A percentile compares a stretch with the other conserved stretches of the same genome.
These are phyloP conservation scores for Paecilomyces formosus DNA, from an alignment of 2,329 filamentous ascomycete genomes.

Conservation along the genomic window DNA sequence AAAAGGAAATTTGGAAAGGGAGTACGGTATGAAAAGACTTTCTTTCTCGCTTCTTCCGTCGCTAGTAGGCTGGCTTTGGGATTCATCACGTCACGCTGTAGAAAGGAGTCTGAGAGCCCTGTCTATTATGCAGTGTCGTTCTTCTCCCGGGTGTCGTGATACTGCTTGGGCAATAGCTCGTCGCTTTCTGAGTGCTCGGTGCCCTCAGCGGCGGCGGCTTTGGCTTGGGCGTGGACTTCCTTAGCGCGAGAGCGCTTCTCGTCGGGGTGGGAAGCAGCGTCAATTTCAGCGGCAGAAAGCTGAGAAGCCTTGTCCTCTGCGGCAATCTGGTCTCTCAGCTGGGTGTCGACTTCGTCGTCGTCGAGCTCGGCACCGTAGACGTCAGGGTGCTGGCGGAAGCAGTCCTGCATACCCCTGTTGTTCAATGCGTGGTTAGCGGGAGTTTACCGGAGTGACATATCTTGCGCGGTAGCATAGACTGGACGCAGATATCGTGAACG, in stretches of 20 bases:
- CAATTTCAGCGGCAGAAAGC: slow-evolving; percentile 14
- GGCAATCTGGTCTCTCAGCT: slow-evolving; percentile 21
- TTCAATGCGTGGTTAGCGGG: slow-evolving; percentile 21
- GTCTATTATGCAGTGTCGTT: slow-evolving; percentile 8
- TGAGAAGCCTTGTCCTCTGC: slow-evolving; percentile 5
- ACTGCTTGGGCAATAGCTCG: slow-evolving; percentile 42
- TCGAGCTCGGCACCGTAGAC: slow-evolving; percentile 85
- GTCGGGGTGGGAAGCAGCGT: slow-evolving; percentile 15
- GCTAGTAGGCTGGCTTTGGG: too few relatives aligned
- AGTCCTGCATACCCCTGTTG: slow-evolving; percentile 86
- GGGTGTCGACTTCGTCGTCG: slow-evolving; percentile 55
- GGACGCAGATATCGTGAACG: slow-evolving; percentile 24
- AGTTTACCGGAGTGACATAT: slow-evolving; percentile 1
- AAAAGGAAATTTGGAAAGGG: neutral
- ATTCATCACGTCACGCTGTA: neutral
- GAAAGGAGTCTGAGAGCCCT: slow-evolving; percentile 12
- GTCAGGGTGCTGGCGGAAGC: slow-evolving; percentile 88
- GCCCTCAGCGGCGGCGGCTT: slow-evolving; percentile 12
- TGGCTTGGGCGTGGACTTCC: slow-evolving; percentile 15
- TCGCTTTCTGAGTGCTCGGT: slow-evolving; percentile 33
- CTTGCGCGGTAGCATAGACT: neutral
- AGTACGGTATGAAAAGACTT: neutral
- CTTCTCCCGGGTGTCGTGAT: slow-evolving; percentile 35
- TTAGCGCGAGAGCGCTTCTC: slow-evolving; percentile 18
- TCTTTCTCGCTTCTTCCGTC: neutral